phyloP scores from a whole-genome alignment of 768 basidiomycete genomes.

The Leccinum uliginosum region DNA sequence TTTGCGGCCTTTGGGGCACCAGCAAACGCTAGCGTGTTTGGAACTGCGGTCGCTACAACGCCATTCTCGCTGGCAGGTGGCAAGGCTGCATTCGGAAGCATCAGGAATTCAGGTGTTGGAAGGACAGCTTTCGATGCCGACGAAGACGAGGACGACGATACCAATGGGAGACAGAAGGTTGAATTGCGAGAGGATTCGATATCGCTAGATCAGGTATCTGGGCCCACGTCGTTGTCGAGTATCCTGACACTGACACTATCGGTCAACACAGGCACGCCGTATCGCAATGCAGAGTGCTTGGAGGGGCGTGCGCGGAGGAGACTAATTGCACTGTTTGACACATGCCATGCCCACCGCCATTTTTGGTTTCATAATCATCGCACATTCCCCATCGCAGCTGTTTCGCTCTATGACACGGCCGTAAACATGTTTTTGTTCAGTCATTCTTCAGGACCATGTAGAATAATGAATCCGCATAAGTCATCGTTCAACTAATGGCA shows the following conservation, averaged over 20 bases:
- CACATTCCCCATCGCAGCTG: slow-evolving; percentile 8
- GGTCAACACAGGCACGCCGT: slow-evolving; percentile 56
- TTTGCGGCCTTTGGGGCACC: slow-evolving; percentile 84
- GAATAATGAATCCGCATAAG: slow-evolving; percentile 19
- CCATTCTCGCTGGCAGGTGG: slow-evolving; percentile 77
- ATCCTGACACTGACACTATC: slow-evolving; percentile 5
- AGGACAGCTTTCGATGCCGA: slow-evolving; percentile 45
- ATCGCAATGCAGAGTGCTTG: slow-evolving; percentile 90
- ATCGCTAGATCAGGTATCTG: slow-evolving; percentile 82
- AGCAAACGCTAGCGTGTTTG: slow-evolving; percentile 72
- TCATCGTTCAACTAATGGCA: slow-evolving; percentile 3
- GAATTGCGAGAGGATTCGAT: slow-evolving; percentile 82
- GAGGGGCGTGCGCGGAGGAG: slow-evolving; percentile 61
- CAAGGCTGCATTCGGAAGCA: slow-evolving; percentile 81
- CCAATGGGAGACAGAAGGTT: slow-evolving; percentile 63
- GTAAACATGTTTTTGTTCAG: slow-evolving; percentile 11
- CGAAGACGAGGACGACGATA: slow-evolving; percentile 75
- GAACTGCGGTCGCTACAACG: slow-evolving; percentile 75
- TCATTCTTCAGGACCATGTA: slow-evolving; percentile 23
- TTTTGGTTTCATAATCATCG: not conserved
- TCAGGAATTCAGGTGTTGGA: slow-evolving; percentile 43
- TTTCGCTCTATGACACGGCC: slow-evolving; percentile 8
- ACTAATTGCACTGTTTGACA: slow-evolving; percentile 7
- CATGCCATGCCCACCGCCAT: slow-evolving; percentile 1
- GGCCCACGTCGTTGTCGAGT: not conserved